Evolutionary conservation across 192 early-diverging fungal species (phyloP), one percentile per base, ranked within the genome.

Genomic region (Coemansia erecta): DNA sequence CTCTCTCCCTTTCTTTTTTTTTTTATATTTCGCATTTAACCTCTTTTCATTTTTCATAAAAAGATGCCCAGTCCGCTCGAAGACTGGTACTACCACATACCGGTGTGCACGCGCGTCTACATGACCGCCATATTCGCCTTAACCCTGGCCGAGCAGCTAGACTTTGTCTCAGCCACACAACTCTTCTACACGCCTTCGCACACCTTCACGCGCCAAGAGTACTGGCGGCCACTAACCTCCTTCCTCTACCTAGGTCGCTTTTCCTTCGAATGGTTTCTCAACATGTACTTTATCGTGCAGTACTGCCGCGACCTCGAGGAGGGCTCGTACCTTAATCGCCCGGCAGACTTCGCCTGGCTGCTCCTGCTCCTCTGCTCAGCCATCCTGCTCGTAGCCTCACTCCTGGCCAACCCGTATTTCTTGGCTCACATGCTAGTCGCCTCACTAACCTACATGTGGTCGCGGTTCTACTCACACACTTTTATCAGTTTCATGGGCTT

Each of bases 401-500:
- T 63, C 18, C 6, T 71, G 51, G 68, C 47, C 19, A 31, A 49
- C 22, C 84, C 93, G 60, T 85, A 86, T 5, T 98, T 97, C 65
- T 68, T 97, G 45, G 90, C 88, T 6, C 82, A 88, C 14, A 82
- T 95, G 24, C 71, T 99, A 12, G 86, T 90, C 0, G 90, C 92
- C 56, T 84, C 90, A 26, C 66, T 99, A 50, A 91, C 95, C 0
- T 99, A 99, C 60, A 82, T 99, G 23, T 99, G 97, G 97, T 90
- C 94, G n/a, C 81, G 95, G 21, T 86, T 91, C 23, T 97, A 99
- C 70, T 90, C 94, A n/a, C 85, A 86, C 55, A 77, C 94, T 41
- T 83, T 86, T 56, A 84, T 99, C 37, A 92, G 85, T 55, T 93
- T 99, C 49, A 72, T 98, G 50, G 94, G 94, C 9, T 62, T 98